phyloP scores from a whole-genome alignment of 768 basidiomycete genomes.

The Pulveroboletus sp. region DNA sequence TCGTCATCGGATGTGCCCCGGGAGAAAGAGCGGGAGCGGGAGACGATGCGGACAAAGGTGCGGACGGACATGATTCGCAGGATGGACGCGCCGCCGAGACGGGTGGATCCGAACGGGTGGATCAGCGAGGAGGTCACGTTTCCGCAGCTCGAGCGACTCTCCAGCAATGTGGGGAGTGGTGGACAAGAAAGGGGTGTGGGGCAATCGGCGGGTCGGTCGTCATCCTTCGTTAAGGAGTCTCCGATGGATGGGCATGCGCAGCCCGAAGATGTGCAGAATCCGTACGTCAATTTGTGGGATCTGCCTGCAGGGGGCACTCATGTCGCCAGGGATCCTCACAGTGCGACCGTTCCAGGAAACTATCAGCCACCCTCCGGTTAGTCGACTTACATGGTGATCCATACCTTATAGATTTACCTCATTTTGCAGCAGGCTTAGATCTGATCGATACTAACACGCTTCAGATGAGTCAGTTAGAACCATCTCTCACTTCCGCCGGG shows the following conservation, averaged over 20 bases:
- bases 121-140: conserved; percentile 45
- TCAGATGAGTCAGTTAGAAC: conserved; percentile 4
- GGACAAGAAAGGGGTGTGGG: conserved; percentile 4
- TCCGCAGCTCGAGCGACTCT: conserved; percentile 20
- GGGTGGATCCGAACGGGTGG: conserved; percentile 72
- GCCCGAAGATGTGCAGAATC: not conserved
- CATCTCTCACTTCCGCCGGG: conserved; percentile 7
- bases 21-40: conserved; percentile 22
- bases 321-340: conserved; percentile 28
- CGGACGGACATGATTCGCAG: conserved; percentile 75
- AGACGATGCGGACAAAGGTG: conserved; percentile 28
- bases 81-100: conserved; percentile 63
- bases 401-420: not conserved
- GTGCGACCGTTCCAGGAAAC: conserved; percentile 28
- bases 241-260: not conserved
- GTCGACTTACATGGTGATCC: conserved; percentile 1
- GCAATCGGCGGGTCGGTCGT: not conserved
- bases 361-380: conserved; percentile 6
- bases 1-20: conserved; percentile 8
- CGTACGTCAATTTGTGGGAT: conserved; percentile 5
- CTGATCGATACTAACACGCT: not conserved
- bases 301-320: not conserved
- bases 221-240: conserved; percentile 6
- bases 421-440: conserved; percentile 9
- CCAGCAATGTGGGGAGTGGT: conserved; percentile 1